Evolutionary conservation across 202 grass and related monocot species (phyloP), one percentile per base, ranked within the genome.

Genomic region (Zoysia matrella): DNA sequence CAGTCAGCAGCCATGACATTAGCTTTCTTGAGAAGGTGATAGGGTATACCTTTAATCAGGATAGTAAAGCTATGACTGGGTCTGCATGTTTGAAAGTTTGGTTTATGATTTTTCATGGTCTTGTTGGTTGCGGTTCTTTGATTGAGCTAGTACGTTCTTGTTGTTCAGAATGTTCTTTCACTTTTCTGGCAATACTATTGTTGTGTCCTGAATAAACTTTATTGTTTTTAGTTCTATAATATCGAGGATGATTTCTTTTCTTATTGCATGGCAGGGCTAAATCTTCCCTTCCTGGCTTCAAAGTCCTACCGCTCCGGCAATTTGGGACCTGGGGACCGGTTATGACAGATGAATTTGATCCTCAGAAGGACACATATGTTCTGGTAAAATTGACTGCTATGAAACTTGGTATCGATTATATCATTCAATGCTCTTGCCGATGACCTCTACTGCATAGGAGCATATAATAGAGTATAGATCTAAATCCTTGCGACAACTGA

Each of bases 251-350:
- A 63, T 74, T 46, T 81, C 22, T 40, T 57, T 30, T 52, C 60
- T 72, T 70, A 12, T 61, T 92, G 48, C 36, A 58, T 91, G 69
- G 40, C 69, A 98, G 96, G 73, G 89, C 50, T 69, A 92, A 88
- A 93, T 93, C 96, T 47, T 98, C 91, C 65, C 85, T 95, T 76
- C 90, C 90, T 40, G 96, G 92, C 43, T 98, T 98, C 85, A 92
- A 98, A 82, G 77, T 92, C 74, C 71, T 98, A 63, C 92, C 96
- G 7, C 89, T 98, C 30, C 87, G 85, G 42, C 95, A 98, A 18
- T 98, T 98, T 60, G 92, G 95, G 46, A 98, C 95, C 74, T 98
- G 95, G 95, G 95, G 92, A 55, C 78, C 92, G 40, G 88, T 98
- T 77, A 93, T 98, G 86, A 90, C 88, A 43, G 90, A 98, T 75